phyloP scores from a whole-genome alignment of 2,329 filamentous ascomycete species.

The Fusarium paranaense region DNA sequence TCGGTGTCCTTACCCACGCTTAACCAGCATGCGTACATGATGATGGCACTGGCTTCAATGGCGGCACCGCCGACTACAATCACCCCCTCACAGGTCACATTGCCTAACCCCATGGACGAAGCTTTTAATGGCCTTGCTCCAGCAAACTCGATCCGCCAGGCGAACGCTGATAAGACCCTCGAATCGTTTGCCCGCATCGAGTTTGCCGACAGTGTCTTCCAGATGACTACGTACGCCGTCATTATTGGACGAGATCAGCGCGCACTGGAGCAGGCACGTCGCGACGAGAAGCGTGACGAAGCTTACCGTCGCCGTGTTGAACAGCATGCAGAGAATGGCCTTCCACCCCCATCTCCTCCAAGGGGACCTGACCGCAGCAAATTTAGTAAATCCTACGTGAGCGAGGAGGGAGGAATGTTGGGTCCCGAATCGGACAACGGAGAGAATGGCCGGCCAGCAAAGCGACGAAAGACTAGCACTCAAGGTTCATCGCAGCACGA shows the following conservation, averaged over 20 bases:
- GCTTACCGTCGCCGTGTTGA: slow-evolving; percentile 58
- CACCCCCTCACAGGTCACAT: slow-evolving; percentile 59
- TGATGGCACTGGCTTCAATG: slow-evolving; percentile 59
- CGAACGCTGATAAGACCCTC: slow-evolving; percentile 55
- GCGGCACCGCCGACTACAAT: slow-evolving; percentile 58
- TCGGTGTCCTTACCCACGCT: slow-evolving; percentile 48
- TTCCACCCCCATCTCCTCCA: slow-evolving; percentile 62
- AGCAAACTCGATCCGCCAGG: slow-evolving; percentile 50
- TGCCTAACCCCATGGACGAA: slow-evolving; percentile 53
- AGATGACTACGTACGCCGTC: slow-evolving; percentile 80
- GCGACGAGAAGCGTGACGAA: slow-evolving; percentile 61
- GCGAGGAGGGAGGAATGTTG: slow-evolving; percentile 76
- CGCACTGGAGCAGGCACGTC: slow-evolving; percentile 66
- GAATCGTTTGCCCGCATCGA: slow-evolving; percentile 72
- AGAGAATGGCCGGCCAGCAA: slow-evolving; percentile 58
- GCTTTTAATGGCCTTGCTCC: slow-evolving; percentile 44
- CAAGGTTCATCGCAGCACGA: slow-evolving; percentile 57
- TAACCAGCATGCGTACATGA: slow-evolving; percentile 56
- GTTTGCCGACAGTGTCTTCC: slow-evolving; percentile 81
- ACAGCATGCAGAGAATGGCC: slow-evolving; percentile 60
- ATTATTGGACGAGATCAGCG: slow-evolving; percentile 78
- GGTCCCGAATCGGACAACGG: slow-evolving; percentile 71
- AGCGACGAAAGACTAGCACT: slow-evolving; percentile 60
- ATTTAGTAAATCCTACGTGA: slow-evolving; percentile 74
- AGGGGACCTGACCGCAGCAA: slow-evolving; percentile 64